A percentile compares a stretch with the other conserved stretches of the same genome.
Evolutionary conservation across 805 yeast species (phyloP).

Genomic region (Nakazawaea sp.): DNA sequence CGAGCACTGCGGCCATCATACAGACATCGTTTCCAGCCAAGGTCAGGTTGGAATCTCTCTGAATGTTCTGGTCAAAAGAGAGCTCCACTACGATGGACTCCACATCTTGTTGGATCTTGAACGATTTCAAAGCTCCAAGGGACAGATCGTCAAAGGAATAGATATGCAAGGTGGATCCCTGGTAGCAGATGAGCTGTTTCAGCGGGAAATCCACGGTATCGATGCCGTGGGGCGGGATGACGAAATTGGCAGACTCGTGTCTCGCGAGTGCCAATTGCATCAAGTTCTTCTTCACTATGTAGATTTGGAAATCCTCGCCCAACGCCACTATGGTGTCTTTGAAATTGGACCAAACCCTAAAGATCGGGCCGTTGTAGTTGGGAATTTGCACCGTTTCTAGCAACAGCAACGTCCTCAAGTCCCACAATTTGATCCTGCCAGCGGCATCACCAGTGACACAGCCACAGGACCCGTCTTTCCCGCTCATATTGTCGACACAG

Average conservation of each 20-base stretch:
- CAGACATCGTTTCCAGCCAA: slow-evolving; percentile 35
- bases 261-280: too few species aligned
- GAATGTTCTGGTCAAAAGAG: background rate
- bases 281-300: too few species aligned
- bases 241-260: too few species aligned
- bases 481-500: slow-evolving; percentile 15
- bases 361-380: slow-evolving; percentile 11
- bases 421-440: slow-evolving; percentile 26
- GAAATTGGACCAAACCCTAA: slow-evolving; percentile 22
- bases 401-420: slow-evolving; percentile 16
- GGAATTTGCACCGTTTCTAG: slow-evolving; percentile 12
- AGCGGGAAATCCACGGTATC: background rate
- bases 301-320: too few species aligned
- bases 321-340: slow-evolving; percentile 19
- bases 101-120: too few species aligned
- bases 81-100: too few species aligned
- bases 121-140: slow-evolving; percentile 8
- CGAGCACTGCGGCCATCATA: slow-evolving; percentile 29
- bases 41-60: slow-evolving; percentile 11
- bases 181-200: background rate
- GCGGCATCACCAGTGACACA: slow-evolving; percentile 23
- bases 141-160: background rate
- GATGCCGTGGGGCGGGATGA: too few species aligned
- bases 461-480: slow-evolving; percentile 21
- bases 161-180: background rate